These are phyloP conservation scores for Phytophthora pini DNA, from an alignment of 352 stramenopile genomes.

Conservation along the genomic window DNA sequence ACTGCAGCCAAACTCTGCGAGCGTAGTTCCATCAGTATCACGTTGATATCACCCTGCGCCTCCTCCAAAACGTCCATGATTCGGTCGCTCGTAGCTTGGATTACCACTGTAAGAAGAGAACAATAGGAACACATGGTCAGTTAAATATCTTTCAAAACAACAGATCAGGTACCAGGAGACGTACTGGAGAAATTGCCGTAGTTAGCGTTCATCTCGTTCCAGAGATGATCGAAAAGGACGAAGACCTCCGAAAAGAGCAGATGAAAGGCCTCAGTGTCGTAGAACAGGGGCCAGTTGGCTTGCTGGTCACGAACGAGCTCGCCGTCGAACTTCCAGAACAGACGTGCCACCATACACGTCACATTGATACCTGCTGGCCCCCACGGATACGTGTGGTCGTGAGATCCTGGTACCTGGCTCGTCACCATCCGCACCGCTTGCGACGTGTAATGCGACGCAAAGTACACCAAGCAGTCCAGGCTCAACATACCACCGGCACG, in stretches of 20 bases:
- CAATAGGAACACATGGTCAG: slow-evolving; percentile 13
- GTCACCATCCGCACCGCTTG: slow-evolving; percentile 81
- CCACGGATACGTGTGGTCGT: slow-evolving; percentile 86
- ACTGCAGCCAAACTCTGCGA: slow-evolving; percentile 55
- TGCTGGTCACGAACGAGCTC: slow-evolving; percentile 68
- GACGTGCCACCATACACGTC: slow-evolving; percentile 78
- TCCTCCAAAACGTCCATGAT: slow-evolving; percentile 79
- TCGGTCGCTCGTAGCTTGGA: slow-evolving; percentile 73
- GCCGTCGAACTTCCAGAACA: slow-evolving; percentile 86
- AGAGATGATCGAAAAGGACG: slow-evolving; percentile 84
- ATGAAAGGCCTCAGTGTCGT: slow-evolving; percentile 72
- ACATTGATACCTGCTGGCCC: slow-evolving; percentile 87
- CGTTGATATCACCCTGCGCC: slow-evolving; percentile 67
- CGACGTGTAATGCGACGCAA: slow-evolving; percentile 70
- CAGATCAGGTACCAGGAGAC: slow-evolving; percentile 6
- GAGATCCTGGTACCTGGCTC: slow-evolving; percentile 78
- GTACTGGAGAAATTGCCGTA: slow-evolving; percentile 85
- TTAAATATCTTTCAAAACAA: background rate
- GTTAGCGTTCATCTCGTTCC: slow-evolving; percentile 87
- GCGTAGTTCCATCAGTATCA: slow-evolving; percentile 65
- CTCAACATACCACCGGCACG: slow-evolving; percentile 82
- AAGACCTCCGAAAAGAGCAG: slow-evolving; percentile 86
- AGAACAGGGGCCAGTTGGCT: slow-evolving; percentile 80
- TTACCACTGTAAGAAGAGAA: slow-evolving; percentile 63
- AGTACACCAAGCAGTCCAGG: slow-evolving; percentile 84